Evolutionary conservation across 768 basidiomycete species (phyloP).

Genomic region (Suillus occidentalis): DNA sequence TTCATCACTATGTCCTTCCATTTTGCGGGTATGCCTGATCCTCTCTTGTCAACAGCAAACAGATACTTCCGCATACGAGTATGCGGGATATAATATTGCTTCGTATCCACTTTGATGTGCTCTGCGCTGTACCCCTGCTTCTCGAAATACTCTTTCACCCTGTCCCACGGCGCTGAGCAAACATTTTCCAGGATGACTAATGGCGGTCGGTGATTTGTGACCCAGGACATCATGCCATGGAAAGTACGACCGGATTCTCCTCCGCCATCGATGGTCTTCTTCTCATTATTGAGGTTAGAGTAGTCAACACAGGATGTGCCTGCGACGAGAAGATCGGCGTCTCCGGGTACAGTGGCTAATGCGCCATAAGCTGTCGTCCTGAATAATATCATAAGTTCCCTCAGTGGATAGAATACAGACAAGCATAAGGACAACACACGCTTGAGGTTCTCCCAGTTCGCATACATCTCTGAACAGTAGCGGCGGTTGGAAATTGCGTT

Average conservation of each 20-base stretch:
- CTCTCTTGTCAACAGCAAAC: constrained; percentile 68
- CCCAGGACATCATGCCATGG: constrained; percentile 93
- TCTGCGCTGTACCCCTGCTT: constrained; percentile 74
- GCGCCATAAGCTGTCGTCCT: constrained; percentile 94
- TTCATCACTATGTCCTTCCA: constrained; percentile 66
- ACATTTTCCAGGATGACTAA: constrained; percentile 96
- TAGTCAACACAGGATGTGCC: constrained; percentile 98
- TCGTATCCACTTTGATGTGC: constrained; percentile 74
- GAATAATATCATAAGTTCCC: constrained; percentile 7
- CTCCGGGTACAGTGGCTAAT: constrained; percentile 79
- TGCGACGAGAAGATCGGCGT: constrained; percentile 88
- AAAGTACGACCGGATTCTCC: constrained; percentile 96
- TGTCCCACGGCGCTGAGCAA: constrained; percentile 83
- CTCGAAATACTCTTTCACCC: constrained; percentile 75
- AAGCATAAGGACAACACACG: constrained; percentile 47
- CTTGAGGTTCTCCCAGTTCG: constrained; percentile 76
- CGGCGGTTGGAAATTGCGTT: constrained; percentile 92
- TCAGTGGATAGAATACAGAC: background rate
- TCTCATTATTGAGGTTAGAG: constrained; percentile 92
- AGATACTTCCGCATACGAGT: constrained; percentile 91
- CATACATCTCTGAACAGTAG: constrained; percentile 92
- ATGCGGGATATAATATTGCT: constrained; percentile 91
- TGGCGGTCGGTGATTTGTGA: constrained; percentile 80
- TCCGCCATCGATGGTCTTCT: constrained; percentile 84
- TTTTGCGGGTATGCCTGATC: constrained; percentile 56